Conservation (phyloP, 305 asterid species). For the Fraxinus ornus region DNA sequence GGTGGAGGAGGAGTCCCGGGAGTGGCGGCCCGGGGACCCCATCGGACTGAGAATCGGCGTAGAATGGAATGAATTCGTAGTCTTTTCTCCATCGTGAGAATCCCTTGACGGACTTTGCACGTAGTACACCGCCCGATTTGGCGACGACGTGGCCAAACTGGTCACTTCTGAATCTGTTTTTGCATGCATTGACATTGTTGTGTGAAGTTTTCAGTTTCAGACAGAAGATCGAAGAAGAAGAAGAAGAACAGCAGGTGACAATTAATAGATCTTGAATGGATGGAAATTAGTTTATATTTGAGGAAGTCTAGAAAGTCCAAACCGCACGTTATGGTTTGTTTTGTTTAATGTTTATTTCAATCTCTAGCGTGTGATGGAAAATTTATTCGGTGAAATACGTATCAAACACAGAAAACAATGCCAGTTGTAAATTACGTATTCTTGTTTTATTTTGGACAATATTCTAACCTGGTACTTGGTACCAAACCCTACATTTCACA, state of each 20-base stretch:
- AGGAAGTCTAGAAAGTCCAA: conserved; percentile 24
- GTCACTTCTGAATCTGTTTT: conserved; percentile 91
- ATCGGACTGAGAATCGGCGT: conserved; percentile 85
- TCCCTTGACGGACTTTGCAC: conserved; percentile 94
- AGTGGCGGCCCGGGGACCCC: conserved; percentile 93
- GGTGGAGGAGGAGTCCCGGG: conserved; percentile 92
- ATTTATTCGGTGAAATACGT: conserved; percentile 32
- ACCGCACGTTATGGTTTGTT: conserved; percentile 40
- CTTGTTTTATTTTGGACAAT: background rate
- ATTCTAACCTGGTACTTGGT: background rate
- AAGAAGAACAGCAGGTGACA: background rate
- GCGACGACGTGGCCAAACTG: conserved; percentile 78
- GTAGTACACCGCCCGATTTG: conserved; percentile 77
- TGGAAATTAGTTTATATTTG: background rate
- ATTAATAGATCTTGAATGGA: conserved; percentile 8
- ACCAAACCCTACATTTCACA: background rate
- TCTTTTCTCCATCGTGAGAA: conserved; percentile 94
- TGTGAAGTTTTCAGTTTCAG: background rate
- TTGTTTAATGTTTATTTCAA: conserved; percentile 34
- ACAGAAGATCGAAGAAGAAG: conserved; percentile 16
- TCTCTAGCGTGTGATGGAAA: conserved; percentile 33
- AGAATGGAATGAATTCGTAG: conserved; percentile 81
- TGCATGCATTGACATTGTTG: conserved; percentile 55
- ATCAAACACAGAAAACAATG: conserved; percentile 15
- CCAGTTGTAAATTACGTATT: conserved; percentile 34